Conservation (phyloP, 2,329 filamentous ascomycete genomes). For the Fusarium lyarnte region DNA sequence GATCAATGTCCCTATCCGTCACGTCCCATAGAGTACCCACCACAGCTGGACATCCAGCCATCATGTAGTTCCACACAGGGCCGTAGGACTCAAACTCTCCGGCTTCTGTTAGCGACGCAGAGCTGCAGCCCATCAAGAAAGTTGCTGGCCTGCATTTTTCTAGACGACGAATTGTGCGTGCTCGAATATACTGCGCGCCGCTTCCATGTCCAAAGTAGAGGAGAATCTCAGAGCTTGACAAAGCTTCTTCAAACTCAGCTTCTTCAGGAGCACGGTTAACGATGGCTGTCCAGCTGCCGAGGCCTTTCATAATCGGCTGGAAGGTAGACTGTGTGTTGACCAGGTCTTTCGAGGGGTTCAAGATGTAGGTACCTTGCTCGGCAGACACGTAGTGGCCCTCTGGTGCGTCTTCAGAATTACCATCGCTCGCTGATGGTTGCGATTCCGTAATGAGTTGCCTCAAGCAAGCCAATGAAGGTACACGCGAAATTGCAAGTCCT, state of each 20-base stretch:
- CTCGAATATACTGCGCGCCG: constrained; percentile 92
- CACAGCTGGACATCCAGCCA: constrained; percentile 85
- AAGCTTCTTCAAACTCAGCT: constrained; percentile 74
- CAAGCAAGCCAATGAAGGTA: constrained; percentile 86
- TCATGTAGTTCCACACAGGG: constrained; percentile 90
- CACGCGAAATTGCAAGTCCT: constrained; percentile 80
- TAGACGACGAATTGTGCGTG: constrained; percentile 81
- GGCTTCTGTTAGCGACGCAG: constrained; percentile 77
- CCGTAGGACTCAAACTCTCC: constrained; percentile 93
- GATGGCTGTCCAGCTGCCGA: constrained; percentile 78
- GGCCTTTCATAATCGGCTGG: constrained; percentile 67
- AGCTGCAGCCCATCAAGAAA: constrained; percentile 94
- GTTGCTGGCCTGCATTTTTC: constrained; percentile 78
- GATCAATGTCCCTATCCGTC: constrained; percentile 96
- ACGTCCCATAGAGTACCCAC: constrained; percentile 98
- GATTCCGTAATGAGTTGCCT: constrained; percentile 75
- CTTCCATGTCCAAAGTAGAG: constrained; percentile 98
- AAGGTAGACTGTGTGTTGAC: constrained; percentile 82
- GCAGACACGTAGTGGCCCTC: constrained; percentile 65
- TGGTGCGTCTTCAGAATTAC: constrained; percentile 21
- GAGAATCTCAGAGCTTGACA: constrained; percentile 75
- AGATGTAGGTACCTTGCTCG: constrained; percentile 75
- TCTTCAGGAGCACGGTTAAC: constrained; percentile 77
- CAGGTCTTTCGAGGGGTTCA: constrained; percentile 90
- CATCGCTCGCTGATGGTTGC: constrained; percentile 26